These are phyloP conservation scores for Aspergillus aculeatinus DNA, from an alignment of 2,329 filamentous ascomycete species.

Conservation along the genomic window DNA sequence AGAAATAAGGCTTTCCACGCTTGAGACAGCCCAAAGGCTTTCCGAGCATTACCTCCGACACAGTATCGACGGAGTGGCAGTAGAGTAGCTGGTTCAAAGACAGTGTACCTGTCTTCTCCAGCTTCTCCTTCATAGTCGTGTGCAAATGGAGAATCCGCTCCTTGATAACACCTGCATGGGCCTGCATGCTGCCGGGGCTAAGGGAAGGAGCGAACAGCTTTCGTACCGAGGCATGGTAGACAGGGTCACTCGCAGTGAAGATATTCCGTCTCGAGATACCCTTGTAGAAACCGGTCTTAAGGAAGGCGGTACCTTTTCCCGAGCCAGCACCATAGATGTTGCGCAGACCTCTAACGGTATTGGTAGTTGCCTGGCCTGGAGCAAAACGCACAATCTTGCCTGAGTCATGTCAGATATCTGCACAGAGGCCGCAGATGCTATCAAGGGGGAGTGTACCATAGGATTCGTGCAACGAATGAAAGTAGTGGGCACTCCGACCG, in stretches of 20 bases:
- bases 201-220: slow-evolving; percentile 28
- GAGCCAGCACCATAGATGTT: slow-evolving; percentile 24
- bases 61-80: slow-evolving; percentile 27
- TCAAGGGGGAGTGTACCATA: slow-evolving; percentile 15
- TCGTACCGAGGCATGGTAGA: slow-evolving; percentile 24
- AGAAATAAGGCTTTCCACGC: slow-evolving; percentile 26
- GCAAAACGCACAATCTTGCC: slow-evolving; percentile 25
- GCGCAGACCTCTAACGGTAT: slow-evolving; percentile 24
- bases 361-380: slow-evolving; percentile 26
- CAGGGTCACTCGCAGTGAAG: slow-evolving; percentile 25
- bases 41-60: slow-evolving; percentile 26
- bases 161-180: slow-evolving; percentile 23
- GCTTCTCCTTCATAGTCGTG: slow-evolving; percentile 13
- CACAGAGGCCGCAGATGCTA: not conserved
- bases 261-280: slow-evolving; percentile 26
- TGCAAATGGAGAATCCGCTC: slow-evolving; percentile 24
- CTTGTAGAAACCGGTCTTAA: slow-evolving; percentile 26
- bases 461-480: slow-evolving; percentile 19
- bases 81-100: slow-evolving; percentile 25
- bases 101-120: slow-evolving; percentile 11
- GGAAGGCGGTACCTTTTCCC: slow-evolving; percentile 21
- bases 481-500: slow-evolving; percentile 21
- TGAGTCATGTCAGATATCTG: not conserved
- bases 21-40: slow-evolving; percentile 27
- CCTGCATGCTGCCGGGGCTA: slow-evolving; percentile 22